A percentile compares a stretch with the other conserved stretches of the same genome.
phyloP scores from a whole-genome alignment of 805 yeast genomes.

The Hanseniaspora mollemarum region DNA sequence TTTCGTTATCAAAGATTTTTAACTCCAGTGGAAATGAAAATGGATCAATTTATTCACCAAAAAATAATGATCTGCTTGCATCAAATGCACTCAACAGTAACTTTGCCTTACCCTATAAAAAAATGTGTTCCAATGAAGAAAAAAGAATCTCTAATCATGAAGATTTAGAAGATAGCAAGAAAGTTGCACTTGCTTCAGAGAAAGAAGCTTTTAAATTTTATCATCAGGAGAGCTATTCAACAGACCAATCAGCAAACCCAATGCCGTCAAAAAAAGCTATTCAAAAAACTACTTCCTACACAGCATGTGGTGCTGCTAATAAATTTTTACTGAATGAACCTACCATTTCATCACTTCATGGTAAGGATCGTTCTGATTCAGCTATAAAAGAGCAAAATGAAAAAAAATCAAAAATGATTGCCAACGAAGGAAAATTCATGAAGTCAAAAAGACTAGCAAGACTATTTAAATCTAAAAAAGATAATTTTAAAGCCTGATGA shows the following conservation, averaged over 20 bases:
- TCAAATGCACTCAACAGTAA: background rate
- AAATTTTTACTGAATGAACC: too few relatives aligned
- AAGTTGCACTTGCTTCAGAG: background rate
- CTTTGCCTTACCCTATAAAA: too few relatives aligned
- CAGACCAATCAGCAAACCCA: too few relatives aligned
- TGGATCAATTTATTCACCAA: background rate
- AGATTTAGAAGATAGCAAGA: background rate
- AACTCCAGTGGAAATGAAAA: background rate
- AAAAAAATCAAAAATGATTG: background rate
- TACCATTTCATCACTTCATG: too few relatives aligned
- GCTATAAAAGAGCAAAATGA: background rate
- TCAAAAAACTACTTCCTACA: too few relatives aligned
- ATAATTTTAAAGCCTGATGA: background rate
- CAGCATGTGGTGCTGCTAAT: too few relatives aligned
- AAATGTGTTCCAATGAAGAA: too few relatives aligned
- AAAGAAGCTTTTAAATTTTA: background rate
- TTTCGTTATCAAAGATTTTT: background rate
- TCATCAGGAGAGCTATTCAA: too few relatives aligned
- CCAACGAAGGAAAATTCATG: background rate
- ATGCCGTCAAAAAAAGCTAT: too few relatives aligned
- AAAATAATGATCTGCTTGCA: background rate
- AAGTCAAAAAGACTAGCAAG: conserved; percentile 4
- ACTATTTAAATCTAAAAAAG: background rate
- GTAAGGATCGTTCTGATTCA: too few relatives aligned
- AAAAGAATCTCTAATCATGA: too few relatives aligned